Percentiles rank a stretch among this genome's conserved stretches.
Evolutionary conservation across 2,329 filamentous ascomycete species (phyloP).

Genomic region (Colletotrichum siamense): DNA sequence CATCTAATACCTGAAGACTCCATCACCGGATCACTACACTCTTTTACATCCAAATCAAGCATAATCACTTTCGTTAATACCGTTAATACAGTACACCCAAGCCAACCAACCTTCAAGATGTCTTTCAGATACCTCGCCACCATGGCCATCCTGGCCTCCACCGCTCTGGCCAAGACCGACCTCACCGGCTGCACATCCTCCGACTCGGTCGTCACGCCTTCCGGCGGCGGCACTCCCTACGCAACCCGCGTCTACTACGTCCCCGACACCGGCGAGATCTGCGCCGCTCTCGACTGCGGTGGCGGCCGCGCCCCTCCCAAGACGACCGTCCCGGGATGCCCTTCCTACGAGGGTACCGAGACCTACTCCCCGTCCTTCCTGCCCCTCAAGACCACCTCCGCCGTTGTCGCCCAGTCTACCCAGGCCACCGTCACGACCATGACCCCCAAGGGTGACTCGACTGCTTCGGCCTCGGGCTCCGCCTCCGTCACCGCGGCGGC

Average conservation of each 20-base stretch:
- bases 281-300: conserved; percentile 69
- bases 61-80: not conserved
- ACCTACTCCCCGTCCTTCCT: conserved; percentile 59
- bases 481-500: not conserved
- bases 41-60: not conserved
- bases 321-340: conserved; percentile 67
- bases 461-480: not conserved
- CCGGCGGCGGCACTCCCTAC: conserved; percentile 33
- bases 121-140: conserved; percentile 22
- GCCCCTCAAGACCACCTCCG: conserved; percentile 30
- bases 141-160: conserved; percentile 31
- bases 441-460: not conserved
- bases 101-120: not conserved
- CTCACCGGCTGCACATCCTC: conserved; percentile 49
- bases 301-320: conserved; percentile 70
- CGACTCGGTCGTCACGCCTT: conserved; percentile 26
- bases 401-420: not conserved
- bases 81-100: not conserved
- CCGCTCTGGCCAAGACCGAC: conserved; percentile 49
- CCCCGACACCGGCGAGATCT: conserved; percentile 68
- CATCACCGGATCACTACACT: not conserved
- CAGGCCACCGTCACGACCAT: not conserved
- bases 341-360: conserved; percentile 58
- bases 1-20: not conserved
- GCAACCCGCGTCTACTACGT: conserved; percentile 63